A percentile compares a stretch with the other conserved stretches of the same genome.
Conservation (phyloP, 345 rosid genomes). For the Reutealis trisperma region DNA sequence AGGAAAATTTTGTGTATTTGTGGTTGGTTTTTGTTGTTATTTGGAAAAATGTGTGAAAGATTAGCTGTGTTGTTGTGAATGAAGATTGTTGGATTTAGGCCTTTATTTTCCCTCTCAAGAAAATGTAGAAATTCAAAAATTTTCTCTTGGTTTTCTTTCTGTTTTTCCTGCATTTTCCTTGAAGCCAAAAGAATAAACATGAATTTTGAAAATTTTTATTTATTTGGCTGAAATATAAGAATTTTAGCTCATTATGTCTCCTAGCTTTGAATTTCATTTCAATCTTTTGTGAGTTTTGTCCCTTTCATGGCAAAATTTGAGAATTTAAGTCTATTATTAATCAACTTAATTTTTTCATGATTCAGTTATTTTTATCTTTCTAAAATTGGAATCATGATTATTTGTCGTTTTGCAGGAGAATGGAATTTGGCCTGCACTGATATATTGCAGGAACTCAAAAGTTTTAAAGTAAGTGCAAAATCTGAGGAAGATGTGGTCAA, state of each 20-base stretch:
- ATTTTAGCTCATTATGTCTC: neutral
- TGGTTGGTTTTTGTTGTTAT: neutral
- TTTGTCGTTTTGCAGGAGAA: constrained; percentile 13
- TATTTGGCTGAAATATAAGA: neutral
- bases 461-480: neutral
- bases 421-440: constrained; percentile 11
- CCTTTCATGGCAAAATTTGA: neutral
- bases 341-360: neutral
- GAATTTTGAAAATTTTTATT: neutral
- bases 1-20: neutral
- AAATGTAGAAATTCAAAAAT: neutral
- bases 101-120: neutral
- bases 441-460: constrained; percentile 7
- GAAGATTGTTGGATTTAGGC: neutral
- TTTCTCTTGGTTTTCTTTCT: neutral
- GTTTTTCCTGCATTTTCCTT: constrained; percentile 5
- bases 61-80: neutral
- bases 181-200: neutral
- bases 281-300: neutral
- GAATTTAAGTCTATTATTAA: neutral
- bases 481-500: neutral
- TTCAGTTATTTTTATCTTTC: neutral
- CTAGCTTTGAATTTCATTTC: constrained; percentile 14
- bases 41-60: neutral
- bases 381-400: neutral